Evolutionary conservation across 1,284 basidiomycete species (phyloP).

Genomic region (Microbotryum intermedium): DNA sequence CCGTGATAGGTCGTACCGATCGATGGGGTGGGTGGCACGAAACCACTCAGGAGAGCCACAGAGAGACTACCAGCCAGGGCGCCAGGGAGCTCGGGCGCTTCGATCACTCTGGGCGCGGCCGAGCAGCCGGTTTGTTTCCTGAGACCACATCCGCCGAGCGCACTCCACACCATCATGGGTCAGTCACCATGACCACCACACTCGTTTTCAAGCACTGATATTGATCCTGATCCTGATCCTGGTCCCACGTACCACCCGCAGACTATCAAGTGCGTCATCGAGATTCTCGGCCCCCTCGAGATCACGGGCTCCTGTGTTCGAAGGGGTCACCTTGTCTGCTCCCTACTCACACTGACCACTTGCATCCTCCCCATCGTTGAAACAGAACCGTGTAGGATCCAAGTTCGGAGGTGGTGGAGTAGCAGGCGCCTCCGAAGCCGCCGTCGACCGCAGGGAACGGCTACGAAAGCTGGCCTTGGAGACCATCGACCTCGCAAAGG

Average conservation of each 20-base stretch:
- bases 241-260: neutral
- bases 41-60: neutral
- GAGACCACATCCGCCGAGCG: neutral
- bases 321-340: neutral
- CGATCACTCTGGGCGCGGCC: too few relatives aligned
- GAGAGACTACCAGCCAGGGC: neutral
- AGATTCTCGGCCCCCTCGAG: neutral
- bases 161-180: constrained; percentile 2
- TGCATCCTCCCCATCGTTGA: neutral
- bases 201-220: too few relatives aligned
- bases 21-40: neutral
- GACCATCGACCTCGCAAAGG: constrained; percentile 92
- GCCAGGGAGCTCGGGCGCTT: too few relatives aligned
- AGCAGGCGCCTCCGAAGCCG: constrained; percentile 78
- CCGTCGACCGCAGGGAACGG: constrained; percentile 90
- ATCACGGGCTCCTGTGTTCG: too few relatives aligned
- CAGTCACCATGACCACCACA: neutral
- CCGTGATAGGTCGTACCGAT: too few relatives aligned
- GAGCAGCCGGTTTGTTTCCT: neutral
- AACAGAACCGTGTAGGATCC: constrained; percentile 28
- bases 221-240: neutral
- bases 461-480: constrained; percentile 89
- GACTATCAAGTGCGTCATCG: constrained; percentile 3
- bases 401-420: constrained; percentile 92
- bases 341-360: neutral